Evolutionary conservation across 306 rosid genomes (phyloP).

Genomic region (Pyrus pyrifolia): DNA sequence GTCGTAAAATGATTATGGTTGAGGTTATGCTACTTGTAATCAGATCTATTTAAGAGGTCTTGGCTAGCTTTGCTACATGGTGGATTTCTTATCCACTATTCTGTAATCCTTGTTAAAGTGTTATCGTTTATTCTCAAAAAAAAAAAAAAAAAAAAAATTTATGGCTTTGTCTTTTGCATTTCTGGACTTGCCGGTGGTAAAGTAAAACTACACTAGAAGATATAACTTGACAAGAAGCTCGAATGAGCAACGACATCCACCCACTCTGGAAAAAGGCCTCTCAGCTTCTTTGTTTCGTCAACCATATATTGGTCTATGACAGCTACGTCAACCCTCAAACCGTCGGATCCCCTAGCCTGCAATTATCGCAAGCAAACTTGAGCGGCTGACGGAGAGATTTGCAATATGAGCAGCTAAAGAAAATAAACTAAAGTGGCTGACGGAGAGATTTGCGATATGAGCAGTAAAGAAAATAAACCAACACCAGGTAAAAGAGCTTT

Average conservation of each 20-base stretch:
- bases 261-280: slow-evolving; percentile 79
- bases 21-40: too few species aligned
- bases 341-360: slow-evolving; percentile 65
- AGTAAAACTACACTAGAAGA: slow-evolving; percentile 19
- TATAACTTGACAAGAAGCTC: slow-evolving; percentile 64
- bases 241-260: slow-evolving; percentile 70
- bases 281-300: slow-evolving; percentile 57
- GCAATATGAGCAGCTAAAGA: not conserved
- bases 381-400: too few species aligned
- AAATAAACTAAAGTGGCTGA: not conserved
- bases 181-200: not conserved
- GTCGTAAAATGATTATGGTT: too few species aligned
- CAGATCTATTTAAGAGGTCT: too few species aligned
- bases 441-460: not conserved
- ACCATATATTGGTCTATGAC: slow-evolving; percentile 78
- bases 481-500: not conserved
- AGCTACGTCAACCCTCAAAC: slow-evolving; percentile 65
- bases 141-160: too few species aligned
- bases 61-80: too few species aligned
- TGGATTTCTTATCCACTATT: too few species aligned
- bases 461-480: not conserved
- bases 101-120: too few species aligned
- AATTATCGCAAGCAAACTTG: not conserved
- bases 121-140: too few species aligned
- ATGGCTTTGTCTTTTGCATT: too few species aligned